Base-by-base conservation (phyloP, 805 yeast genomes). In the Starmerella kuoi region DNA sequence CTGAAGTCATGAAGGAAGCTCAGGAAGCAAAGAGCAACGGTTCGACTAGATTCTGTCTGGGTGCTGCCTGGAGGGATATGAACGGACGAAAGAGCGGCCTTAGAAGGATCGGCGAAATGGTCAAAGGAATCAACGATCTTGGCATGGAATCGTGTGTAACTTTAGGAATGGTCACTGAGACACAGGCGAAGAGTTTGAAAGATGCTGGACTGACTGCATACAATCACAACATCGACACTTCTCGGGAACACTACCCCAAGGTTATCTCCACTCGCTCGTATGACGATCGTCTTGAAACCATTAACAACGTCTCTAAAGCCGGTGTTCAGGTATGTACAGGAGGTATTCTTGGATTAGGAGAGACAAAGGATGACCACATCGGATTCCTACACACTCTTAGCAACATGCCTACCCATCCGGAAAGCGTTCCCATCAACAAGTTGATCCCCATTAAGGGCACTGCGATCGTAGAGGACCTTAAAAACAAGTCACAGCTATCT, bases 61-160 rank as follows among this genome's bases (percentile, higher is more conserved):
- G 91, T 36, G 84, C 88, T 9, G 91, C 91, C 2, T 82, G 88
- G 91, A 69, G 91, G 57, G 88, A 79, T 47, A 81, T 81, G 91
- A 64, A 65, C 37, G 88, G 91, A 15, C 65, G 91, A 37, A 80
- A 78, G 58, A 69, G 75, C 15, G 84, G 79, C 1, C 56, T 81
- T 47, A 72, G 68, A 45, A 72, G 65, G 47, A 78, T 81, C 43
- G 63, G 73, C 21, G 71, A 73, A 38, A 80, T 81, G 87, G 76
- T 81, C 26, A 57, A 63, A 23, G 69, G 64, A 42, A 77, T 81
- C 38, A 75, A 78, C 52, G 76, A 72, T 20, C 58, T 81, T 58
- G 76, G 77, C 0, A 64, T 82, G 74, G 91, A 82, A 57, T 73
- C 79, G 12, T 81, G 91, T 62, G 88, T 81, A 14, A 81, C 91